Evolutionary conservation across 2,329 filamentous ascomycete species (phyloP).

Genomic region (Cytospora piceae): DNA sequence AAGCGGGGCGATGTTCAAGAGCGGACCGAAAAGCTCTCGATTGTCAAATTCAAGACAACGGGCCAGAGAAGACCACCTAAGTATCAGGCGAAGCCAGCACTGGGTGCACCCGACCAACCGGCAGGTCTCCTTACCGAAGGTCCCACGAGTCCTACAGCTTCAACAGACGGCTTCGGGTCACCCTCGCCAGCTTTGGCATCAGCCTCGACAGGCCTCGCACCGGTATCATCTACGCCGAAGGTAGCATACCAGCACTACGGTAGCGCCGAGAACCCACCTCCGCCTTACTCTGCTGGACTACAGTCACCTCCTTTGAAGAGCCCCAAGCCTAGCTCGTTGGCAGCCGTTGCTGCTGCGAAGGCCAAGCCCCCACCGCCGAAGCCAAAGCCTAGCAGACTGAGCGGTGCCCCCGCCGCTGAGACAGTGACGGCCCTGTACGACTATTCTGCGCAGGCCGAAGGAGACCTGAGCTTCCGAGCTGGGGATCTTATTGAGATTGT

Average conservation of each 20-base stretch:
- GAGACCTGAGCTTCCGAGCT: slow-evolving; percentile 86
- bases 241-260: slow-evolving; percentile 43
- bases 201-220: slow-evolving; percentile 12
- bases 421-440: slow-evolving; percentile 92
- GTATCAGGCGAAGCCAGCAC: slow-evolving; percentile 60
- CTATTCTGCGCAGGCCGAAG: slow-evolving; percentile 93
- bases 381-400: slow-evolving; percentile 79
- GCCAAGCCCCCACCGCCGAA: slow-evolving; percentile 74
- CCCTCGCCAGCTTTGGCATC: slow-evolving; percentile 8
- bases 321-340: slow-evolving; percentile 41
- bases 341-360: slow-evolving; percentile 56
- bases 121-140: slow-evolving; percentile 58
- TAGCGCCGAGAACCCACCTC: slow-evolving; percentile 64
- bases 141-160: slow-evolving; percentile 34
- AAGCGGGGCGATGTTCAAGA: slow-evolving; percentile 91
- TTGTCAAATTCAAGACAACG: slow-evolving; percentile 89
- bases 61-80: slow-evolving; percentile 67
- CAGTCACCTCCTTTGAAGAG: slow-evolving; percentile 37
- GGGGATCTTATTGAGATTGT: slow-evolving; percentile 92
- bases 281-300: slow-evolving; percentile 66
- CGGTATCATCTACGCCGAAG: slow-evolving; percentile 30
- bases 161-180: slow-evolving; percentile 13
- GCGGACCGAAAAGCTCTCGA: slow-evolving; percentile 78
- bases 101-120: slow-evolving; percentile 48
- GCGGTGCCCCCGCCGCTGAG: slow-evolving; percentile 67